These are phyloP conservation scores for Biscogniauxia marginata DNA, from an alignment of 2,329 filamentous ascomycete genomes.

Conservation along the genomic window DNA sequence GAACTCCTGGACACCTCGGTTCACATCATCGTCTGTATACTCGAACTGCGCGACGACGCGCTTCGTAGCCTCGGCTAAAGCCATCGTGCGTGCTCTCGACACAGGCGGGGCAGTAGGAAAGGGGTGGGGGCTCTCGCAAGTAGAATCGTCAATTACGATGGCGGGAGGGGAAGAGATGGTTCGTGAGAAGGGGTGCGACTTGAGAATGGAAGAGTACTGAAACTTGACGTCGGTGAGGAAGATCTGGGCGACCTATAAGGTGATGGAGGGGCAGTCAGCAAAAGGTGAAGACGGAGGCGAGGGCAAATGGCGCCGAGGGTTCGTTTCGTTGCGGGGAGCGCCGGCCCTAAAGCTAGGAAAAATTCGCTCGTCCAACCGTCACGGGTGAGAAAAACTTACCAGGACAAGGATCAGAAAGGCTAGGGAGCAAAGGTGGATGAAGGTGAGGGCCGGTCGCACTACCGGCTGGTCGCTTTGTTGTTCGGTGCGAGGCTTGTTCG, in stretches of 20 bases:
- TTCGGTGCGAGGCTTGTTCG: constrained; percentile 3
- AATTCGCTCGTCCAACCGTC: constrained; percentile 10
- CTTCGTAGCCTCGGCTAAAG: constrained; percentile 68
- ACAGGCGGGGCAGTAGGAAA: constrained; percentile 55
- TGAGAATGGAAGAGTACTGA: constrained; percentile 37
- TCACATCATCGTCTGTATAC: constrained; percentile 74
- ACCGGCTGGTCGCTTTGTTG: constrained; percentile 14
- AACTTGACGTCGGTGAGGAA: constrained; percentile 50
- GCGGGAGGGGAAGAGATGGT: constrained; percentile 44
- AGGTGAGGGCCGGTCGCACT: constrained; percentile 16
- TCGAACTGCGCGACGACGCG: constrained; percentile 83
- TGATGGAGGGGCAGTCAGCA: constrained; percentile 24
- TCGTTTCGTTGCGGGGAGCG: constrained; percentile 13
- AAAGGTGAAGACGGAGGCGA: neutral
- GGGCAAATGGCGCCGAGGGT: constrained; percentile 17
- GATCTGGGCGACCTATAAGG: constrained; percentile 50
- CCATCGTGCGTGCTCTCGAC: constrained; percentile 59
- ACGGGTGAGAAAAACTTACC: constrained; percentile 20
- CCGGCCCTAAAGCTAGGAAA: constrained; percentile 22
- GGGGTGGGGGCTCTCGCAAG: constrained; percentile 54
- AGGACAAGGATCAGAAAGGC: constrained; percentile 26
- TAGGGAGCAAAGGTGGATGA: constrained; percentile 25
- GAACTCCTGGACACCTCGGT: constrained; percentile 80
- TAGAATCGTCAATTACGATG: constrained; percentile 40
- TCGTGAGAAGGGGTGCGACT: constrained; percentile 34